Evolutionary conservation across 371 early-diverging fungal genomes (phyloP).

Genomic region (Saksenaea vasiformis): DNA sequence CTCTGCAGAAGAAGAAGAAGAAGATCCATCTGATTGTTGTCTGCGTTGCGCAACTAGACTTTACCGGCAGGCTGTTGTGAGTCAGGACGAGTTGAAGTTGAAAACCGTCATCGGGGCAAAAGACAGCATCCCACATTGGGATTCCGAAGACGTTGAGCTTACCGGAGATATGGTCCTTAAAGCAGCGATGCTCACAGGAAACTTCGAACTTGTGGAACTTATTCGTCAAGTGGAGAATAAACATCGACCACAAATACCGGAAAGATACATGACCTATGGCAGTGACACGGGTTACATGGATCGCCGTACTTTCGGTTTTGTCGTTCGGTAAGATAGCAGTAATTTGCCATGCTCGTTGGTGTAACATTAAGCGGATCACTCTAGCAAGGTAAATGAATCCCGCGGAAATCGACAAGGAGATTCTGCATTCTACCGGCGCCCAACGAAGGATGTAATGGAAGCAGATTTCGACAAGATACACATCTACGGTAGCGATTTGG

Average conservation of each 20-base stretch:
- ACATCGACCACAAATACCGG: constrained; percentile 21
- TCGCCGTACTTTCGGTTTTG: constrained; percentile 40
- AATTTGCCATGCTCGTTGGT: not conserved
- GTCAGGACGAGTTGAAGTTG: constrained; percentile 18
- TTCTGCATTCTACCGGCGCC: constrained; percentile 45
- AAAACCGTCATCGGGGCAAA: constrained; percentile 15
- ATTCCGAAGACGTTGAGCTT: constrained; percentile 17
- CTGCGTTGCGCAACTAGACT: constrained; percentile 24
- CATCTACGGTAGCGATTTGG: not conserved
- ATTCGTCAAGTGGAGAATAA: constrained; percentile 3
- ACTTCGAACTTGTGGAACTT: constrained; percentile 21
- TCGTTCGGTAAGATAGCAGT: constrained; percentile 16
- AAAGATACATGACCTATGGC: constrained; percentile 18
- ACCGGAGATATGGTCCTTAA: constrained; percentile 16
- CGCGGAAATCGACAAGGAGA: constrained; percentile 68
- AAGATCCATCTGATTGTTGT: constrained; percentile 34
- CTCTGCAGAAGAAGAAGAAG: not conserved
- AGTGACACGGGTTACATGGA: constrained; percentile 45
- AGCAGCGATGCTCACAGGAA: constrained; percentile 26
- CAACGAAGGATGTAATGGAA: constrained; percentile 10
- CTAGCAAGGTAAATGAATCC: constrained; percentile 57
- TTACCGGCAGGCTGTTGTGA: constrained; percentile 29
- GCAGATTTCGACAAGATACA: constrained; percentile 11
- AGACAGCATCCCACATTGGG: constrained; percentile 24
- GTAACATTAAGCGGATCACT: not conserved